Evolutionary conservation across 164 flowering plant genomes (phyloP).

Genomic region (Umbellularia californica): DNA sequence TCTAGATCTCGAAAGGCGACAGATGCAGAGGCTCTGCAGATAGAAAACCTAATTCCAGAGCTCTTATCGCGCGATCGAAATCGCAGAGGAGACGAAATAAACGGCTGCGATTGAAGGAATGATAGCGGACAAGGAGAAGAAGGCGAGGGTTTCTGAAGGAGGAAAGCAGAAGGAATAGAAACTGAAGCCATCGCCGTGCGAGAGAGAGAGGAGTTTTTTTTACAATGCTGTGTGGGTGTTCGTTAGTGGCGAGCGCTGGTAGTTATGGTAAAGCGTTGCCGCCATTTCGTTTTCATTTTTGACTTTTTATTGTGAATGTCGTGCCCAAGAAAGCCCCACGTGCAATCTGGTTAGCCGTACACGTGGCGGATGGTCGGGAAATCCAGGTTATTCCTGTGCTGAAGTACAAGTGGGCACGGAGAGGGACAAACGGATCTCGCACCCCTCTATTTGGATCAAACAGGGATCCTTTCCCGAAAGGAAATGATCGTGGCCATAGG

Average conservation of each 20-base stretch:
- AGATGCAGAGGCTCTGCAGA: conserved; percentile 14
- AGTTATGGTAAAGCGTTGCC: background rate
- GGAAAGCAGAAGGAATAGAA: conserved; percentile 14
- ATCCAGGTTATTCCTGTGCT: too few relatives aligned
- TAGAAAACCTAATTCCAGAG: conserved; percentile 2
- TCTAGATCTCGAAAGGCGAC: conserved; percentile 29
- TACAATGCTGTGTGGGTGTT: background rate
- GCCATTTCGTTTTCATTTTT: background rate
- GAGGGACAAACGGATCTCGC: too few relatives aligned
- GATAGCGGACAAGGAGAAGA: conserved; percentile 4
- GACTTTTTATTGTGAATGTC: background rate
- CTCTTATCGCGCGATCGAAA: conserved; percentile 6
- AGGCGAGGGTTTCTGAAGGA: background rate
- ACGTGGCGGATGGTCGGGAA: too few relatives aligned
- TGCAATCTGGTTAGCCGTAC: too few relatives aligned
- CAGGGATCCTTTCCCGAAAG: too few relatives aligned
- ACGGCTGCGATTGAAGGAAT: background rate
- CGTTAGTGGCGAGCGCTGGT: background rate
- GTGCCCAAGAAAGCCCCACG: too few relatives aligned
- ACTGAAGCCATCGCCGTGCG: conserved; percentile 20
- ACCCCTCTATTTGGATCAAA: too few relatives aligned
- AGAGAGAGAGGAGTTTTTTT: background rate
- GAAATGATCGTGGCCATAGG: too few relatives aligned
- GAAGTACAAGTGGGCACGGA: too few relatives aligned
- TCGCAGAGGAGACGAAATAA: conserved; percentile 2